Base-by-base conservation (phyloP, 345 rosid genomes). In the Camelina hispida region DNA sequence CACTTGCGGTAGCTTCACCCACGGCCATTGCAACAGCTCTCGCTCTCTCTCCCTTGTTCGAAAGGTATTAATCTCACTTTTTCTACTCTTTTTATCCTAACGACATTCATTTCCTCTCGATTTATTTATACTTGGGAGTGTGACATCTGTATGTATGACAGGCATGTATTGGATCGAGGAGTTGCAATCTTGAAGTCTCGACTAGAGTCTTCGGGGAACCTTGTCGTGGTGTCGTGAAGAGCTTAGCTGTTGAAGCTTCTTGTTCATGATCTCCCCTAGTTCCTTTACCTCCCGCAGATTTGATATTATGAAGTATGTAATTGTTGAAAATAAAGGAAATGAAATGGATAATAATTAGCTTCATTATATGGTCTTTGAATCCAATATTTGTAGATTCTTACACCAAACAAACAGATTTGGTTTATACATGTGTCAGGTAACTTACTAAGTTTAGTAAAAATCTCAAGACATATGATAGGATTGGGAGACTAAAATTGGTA, bases 241-340 rank as follows among this genome's bases (percentile, higher is more conserved):
- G 95, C 83, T 80, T 94, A 84, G 97, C 98, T 30, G 91, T 89
- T 10, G 97, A 91, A 84, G 98, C 88, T 71, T 85, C 89, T 17
- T 94, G 97, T 83, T 62, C 86, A 50, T 88, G 64, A 84, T 11
- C 4, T 35, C 9, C 11, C 3, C 4, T 3, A 7, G 51, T 53
- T 62, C 48, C 6, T 72, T 59, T 12, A 46, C 13, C 54, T 47
- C 28, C 25, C 51, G 25, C 46, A 46, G 60, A 69, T 44, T 70
- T 77, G 25, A 70, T 63, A 37, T 63, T 11, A 14, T 2, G 0
- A 55, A 73, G 14, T 1, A 20, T 62, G 80, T 69, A 48, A 64
- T 65, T 77, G 55, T 57, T 58, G 35, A 42, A 65, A 71, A 71
- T 65, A 50, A 71, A 65, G 50, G 57, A 58, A 58, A 40, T 65